Evolutionary conservation across 768 basidiomycete species (phyloP), one percentile per base, ranked within the genome.

Genomic region (Naganishia vishniacii): DNA sequence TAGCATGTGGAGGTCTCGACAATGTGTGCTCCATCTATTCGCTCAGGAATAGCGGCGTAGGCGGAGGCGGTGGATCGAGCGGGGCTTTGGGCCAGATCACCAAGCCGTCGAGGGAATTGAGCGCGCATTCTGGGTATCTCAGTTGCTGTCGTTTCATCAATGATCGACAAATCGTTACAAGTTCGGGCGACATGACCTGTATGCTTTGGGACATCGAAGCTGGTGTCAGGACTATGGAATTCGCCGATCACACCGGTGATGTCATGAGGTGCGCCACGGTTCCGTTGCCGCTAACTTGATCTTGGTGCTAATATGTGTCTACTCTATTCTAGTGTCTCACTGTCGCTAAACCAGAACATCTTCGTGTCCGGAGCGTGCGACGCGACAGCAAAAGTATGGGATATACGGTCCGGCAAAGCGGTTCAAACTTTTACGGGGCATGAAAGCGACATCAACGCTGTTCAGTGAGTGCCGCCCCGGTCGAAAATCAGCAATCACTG

Each of bases 161-260:
- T 73, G 94, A 99, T 80, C 84, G 94, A 59, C 94, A 99, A 82
- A 99, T 99, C 72, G 88, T 99, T 67, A 99, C 94, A 37, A 87
- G 85, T 71, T 97, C 93, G 34, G 94, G 94, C 61, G 94, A 99
- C 77, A 99, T 99, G 94, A 95, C 94, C 32, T 99, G 94, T 78
- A 98, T 99, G 93, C 83, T 98, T 29, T 99, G 95, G 94, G 94
- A 99, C 79, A 91, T 99, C 65, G 94, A 99, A 79, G 91, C 91
- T 26, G 95, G 94, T 68, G 91, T 94, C 1, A 82, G 94, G 67
- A 88, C 93, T n/a, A 88, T 94, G 71, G 95, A 98, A 80, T 99
- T 99, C 78, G 95, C 89, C 74, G 94, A 99, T 79, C 94, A 99
- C 76, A 97, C 95, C 16, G 94, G 95, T 45, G 94, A 99, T 80